A percentile compares a stretch with the other conserved stretches of the same genome.
Conservation (phyloP, 176 grass and related monocot species). For the Avena atlantica region DNA sequence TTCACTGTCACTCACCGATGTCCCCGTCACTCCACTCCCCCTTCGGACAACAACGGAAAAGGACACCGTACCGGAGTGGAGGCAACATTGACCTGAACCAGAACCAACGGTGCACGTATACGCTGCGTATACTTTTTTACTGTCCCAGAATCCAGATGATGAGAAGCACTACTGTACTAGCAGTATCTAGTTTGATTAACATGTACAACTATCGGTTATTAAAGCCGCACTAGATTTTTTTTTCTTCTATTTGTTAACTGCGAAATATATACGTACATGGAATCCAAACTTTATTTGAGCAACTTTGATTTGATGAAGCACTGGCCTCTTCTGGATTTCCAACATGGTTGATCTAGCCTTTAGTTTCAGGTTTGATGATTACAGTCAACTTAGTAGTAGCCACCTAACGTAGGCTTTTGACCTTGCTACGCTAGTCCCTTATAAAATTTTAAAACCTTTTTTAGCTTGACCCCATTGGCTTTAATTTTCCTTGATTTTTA, state of each 20-base stretch:
- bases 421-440: background rate
- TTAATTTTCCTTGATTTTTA: background rate
- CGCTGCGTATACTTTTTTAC: background rate
- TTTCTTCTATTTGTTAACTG: background rate
- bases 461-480: background rate
- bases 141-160: background rate
- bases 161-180: background rate
- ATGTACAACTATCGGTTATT: no score
- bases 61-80: background rate
- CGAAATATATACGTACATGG: background rate
- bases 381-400: slow-evolving; percentile 39
- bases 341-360: background rate
- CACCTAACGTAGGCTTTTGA: slow-evolving; percentile 40
- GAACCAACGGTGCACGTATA: background rate
- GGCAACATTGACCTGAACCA: slow-evolving; percentile 27
- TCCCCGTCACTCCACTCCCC: slow-evolving; percentile 13
- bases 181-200: background rate
- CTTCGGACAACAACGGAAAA: slow-evolving; percentile 18
- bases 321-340: background rate
- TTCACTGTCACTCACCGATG: slow-evolving; percentile 31
- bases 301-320: background rate
- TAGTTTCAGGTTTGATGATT: slow-evolving; percentile 28
- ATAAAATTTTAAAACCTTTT: background rate
- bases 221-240: no score
- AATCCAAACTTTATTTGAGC: background rate